These are phyloP conservation scores for Aureobasidium pullulans DNA, from an alignment of 2,329 filamentous ascomycete species.

Conservation along the genomic window DNA sequence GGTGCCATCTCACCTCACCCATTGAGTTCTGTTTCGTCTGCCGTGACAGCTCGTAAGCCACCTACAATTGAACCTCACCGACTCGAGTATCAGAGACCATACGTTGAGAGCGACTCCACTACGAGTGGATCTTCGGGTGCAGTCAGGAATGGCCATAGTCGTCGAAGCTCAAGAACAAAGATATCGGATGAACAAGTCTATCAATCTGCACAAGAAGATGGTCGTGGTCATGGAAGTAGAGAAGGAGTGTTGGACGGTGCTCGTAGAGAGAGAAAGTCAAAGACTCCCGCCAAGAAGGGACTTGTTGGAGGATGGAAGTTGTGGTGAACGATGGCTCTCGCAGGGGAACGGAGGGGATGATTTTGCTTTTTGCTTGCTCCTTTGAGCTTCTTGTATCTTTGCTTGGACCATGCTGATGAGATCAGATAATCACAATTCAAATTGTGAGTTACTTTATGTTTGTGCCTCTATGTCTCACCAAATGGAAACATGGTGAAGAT, in stretches of 20 bases:
- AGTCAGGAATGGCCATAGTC: neutral
- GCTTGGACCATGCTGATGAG: too few species aligned
- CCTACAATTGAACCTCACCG: neutral
- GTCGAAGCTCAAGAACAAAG: neutral
- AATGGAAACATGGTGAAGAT: too few species aligned
- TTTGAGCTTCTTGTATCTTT: neutral
- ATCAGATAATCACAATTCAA: too few species aligned
- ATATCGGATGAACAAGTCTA: neutral
- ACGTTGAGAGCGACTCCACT: neutral
- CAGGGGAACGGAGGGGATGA: too few species aligned
- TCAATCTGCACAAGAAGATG: neutral
- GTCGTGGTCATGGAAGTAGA: neutral
- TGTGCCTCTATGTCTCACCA: too few species aligned
- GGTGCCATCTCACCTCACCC: slow-evolving; percentile 9
- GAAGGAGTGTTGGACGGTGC: neutral
- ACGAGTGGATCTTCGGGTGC: neutral
- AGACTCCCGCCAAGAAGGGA: neutral
- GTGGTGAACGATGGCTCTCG: neutral
- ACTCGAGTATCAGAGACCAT: slow-evolving; percentile 2
- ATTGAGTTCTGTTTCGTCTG: neutral
- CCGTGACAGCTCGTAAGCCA: neutral
- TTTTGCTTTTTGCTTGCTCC: neutral
- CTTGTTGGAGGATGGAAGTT: neutral
- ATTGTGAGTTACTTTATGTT: too few species aligned
- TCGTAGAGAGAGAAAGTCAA: neutral